phyloP scores from a whole-genome alignment of 2,329 filamentous ascomycete genomes.

The Diaporthe sp. region DNA sequence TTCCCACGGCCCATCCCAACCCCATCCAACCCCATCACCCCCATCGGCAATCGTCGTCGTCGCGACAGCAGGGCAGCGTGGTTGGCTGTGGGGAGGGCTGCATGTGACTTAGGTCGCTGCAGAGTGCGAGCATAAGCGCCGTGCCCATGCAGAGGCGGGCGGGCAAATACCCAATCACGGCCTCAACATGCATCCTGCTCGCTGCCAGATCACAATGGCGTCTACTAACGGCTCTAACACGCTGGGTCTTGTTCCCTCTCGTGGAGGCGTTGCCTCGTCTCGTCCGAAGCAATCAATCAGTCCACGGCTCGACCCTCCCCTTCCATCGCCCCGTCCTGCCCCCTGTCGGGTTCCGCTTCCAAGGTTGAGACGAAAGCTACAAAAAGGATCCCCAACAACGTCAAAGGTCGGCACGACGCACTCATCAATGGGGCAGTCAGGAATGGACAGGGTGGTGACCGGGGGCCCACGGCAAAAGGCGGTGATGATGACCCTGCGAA shows the following conservation, averaged over 20 bases:
- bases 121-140: constrained; percentile 32
- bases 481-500: constrained; percentile 12
- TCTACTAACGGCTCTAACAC: not conserved
- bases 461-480: constrained; percentile 9
- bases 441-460: not conserved
- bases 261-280: not conserved
- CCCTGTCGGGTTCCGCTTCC: constrained; percentile 6
- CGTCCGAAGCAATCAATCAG: constrained; percentile 17
- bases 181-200: constrained; percentile 29
- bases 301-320: constrained; percentile 1
- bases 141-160: constrained; percentile 28
- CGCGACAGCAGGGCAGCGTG: constrained; percentile 14
- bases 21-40: too few species aligned
- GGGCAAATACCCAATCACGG: constrained; percentile 31
- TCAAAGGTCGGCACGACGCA: not conserved
- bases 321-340: not conserved
- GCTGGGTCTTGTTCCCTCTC: not conserved
- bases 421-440: not conserved
- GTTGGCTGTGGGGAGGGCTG: constrained; percentile 4
- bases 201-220: constrained; percentile 33
- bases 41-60: constrained; percentile 11
- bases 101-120: constrained; percentile 20
- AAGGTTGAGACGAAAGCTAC: not conserved
- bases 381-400: not conserved
- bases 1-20: too few species aligned